Base-by-base conservation (phyloP, 306 rosid genomes). In the Oxytropis ochrocephala region DNA sequence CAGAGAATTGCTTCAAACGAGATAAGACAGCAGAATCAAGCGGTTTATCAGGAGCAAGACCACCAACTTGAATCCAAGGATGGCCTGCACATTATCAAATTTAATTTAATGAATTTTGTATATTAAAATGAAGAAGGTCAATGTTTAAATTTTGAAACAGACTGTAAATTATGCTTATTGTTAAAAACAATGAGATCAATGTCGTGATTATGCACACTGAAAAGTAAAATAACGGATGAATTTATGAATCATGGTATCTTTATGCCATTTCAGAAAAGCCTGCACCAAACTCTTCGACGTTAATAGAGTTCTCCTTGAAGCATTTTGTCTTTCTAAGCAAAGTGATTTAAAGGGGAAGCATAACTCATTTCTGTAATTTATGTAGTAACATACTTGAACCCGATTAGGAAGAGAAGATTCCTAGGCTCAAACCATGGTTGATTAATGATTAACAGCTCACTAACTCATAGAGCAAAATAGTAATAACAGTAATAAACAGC, bases 1-100 rank as follows among this genome's bases (percentile, higher is more conserved):
- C 92, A 55, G 98, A 90, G 83, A 90, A 94, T 77, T 94, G 96
- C 86, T 94, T 91, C 84, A 94, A 85, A 51, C 97, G 99, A 84
- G 80, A 58, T 74, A 94, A 77, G 52, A 94, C 96, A 74, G 96
- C 97, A 52, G 96, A 87, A 77, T 91, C 97, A 81, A 94, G 95
- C 13, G 97, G 97, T 65, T 83, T 88, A 72, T 94, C 96, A 16
- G 92, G 96, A 74, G 96, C 99, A 78, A 75, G 81, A 64, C 97
- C 96, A 49, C 80, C 86, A 67, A 76, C 78, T 85, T 84, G 93
- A 69, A 94, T 82, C 99, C 97, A 94, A 8, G 97, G 97, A 70
- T 94, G 99, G 70, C 96, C 97, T 94, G 86, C 80, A 72, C 50
- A 58, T 81, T 29, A 78, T 54, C 46, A 65, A 78, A 58, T 46